phyloP scores from a whole-genome alignment of 805 yeast species.

The Citeromyces nyonsensis region DNA sequence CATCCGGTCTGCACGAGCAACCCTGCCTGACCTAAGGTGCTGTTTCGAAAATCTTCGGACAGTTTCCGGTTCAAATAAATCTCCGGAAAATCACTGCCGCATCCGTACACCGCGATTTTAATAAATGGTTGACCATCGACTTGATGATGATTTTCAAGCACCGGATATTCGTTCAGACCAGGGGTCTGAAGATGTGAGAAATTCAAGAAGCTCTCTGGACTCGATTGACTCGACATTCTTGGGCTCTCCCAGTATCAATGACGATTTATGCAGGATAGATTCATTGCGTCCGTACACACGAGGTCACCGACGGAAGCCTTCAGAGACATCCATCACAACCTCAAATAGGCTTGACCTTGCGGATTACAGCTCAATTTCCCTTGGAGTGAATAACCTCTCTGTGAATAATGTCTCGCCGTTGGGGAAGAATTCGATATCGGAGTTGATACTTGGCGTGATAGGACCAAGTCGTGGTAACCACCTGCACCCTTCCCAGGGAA shows the following conservation, averaged over 20 bases:
- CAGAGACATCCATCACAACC: constrained; percentile 10
- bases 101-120: too few relatives aligned
- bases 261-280: background rate
- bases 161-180: too few relatives aligned
- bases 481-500: constrained; percentile 12
- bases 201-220: background rate
- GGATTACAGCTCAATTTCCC: constrained; percentile 16
- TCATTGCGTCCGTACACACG: constrained; percentile 1
- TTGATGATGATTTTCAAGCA: too few relatives aligned
- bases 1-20: too few relatives aligned
- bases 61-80: background rate
- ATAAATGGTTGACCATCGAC: too few relatives aligned
- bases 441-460: constrained; percentile 37
- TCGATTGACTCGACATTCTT: background rate
- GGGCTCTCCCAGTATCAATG: constrained; percentile 1
- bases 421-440: constrained; percentile 67
- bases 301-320: constrained; percentile 8
- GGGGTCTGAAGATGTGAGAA: too few relatives aligned
- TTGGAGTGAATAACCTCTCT: constrained; percentile 23
- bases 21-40: too few relatives aligned
- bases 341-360: constrained; percentile 8
- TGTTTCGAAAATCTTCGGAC: too few relatives aligned
- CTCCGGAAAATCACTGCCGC: too few relatives aligned
- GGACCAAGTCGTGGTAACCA: constrained; percentile 13
- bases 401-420: constrained; percentile 31